Evolutionary conservation across 1,139 yeast species (phyloP), one percentile per base, ranked within the genome.

Genomic region (Petasospora rhodanensis): DNA sequence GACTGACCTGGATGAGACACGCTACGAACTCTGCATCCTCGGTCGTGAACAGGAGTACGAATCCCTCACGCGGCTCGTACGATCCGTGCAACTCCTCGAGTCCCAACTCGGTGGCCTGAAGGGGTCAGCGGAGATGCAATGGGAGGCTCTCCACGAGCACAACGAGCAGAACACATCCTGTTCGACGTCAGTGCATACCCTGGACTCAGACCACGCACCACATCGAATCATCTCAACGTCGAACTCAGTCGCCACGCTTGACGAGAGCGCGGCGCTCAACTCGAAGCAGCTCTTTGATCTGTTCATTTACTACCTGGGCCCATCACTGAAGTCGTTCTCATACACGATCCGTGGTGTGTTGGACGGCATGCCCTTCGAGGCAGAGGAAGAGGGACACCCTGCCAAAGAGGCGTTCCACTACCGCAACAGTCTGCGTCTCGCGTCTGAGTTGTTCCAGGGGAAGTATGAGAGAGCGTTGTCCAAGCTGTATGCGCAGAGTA

Each of bases 291-390:
- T 82, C 14, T 81, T 81, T 54, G 77, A 76, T 35, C 52, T 79
- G 26, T 84, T 83, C 54, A 76, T 79, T 3, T 70, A 70, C 43
- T 69, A 78, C 46, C 61, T 84, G 30, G 83, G 89, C 0, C 93
- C 94, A 0, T 78, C 89, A 0, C 70, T 81, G 56, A 74, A 75
- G 48, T 76, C 86, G 3, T 75, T 79, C 43, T 68, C 76, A 2
- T 75, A 70, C 47, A 81, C 91, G 1, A 61, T 83, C 28, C 69
- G 75, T 38, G 77, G 74, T 20, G 78, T 82, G 8, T 56, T 83
- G 40, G 64, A 66, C 15, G 77, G 75, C 21, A 62, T 79, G 4
- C 84, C 86, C 1, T 79, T 79, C 49, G 73, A 68, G 35, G 32
- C 27, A 4, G 54, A 51, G 4, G 57, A 58, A 7, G 52, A 52